phyloP scores from a whole-genome alignment of 495 filamentous ascomycete genomes.

The Hypoxylon cercidicola region DNA sequence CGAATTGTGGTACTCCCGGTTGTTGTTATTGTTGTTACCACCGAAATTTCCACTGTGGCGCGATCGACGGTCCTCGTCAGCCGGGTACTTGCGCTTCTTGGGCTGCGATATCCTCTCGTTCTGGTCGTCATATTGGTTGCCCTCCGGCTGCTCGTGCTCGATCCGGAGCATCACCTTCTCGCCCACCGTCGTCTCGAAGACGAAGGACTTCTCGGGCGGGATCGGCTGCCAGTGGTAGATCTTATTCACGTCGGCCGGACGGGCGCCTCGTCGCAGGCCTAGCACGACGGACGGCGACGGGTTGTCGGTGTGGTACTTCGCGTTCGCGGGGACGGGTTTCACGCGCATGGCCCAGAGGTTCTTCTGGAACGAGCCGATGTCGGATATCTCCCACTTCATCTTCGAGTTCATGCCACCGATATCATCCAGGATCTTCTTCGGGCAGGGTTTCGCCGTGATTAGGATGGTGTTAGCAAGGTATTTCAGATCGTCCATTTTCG shows the following conservation, averaged over 20 bases:
- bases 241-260: constrained; percentile 80
- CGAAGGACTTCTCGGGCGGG: constrained; percentile 68
- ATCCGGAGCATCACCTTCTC: constrained; percentile 87
- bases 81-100: constrained; percentile 64
- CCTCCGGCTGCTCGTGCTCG: constrained; percentile 70
- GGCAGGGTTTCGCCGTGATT: constrained; percentile 79
- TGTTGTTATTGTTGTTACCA: constrained; percentile 49
- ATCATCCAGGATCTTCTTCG: constrained; percentile 74
- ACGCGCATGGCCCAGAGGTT: constrained; percentile 88
- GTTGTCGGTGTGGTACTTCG: constrained; percentile 78
- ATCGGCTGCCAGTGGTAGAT: constrained; percentile 89
- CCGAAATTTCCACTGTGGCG: constrained; percentile 45
- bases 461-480: constrained; percentile 90
- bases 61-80: constrained; percentile 59
- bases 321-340: constrained; percentile 71
- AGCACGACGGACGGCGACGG: constrained; percentile 78
- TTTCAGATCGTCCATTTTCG: constrained; percentile 73
- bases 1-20: constrained; percentile 52
- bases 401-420: constrained; percentile 86
- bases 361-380: constrained; percentile 76
- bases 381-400: constrained; percentile 84
- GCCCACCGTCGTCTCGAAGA: constrained; percentile 82
- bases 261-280: constrained; percentile 73
- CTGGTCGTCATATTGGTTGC: constrained; percentile 67
- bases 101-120: constrained; percentile 66